Base-by-base conservation (phyloP, 371 early-diverging fungal genomes). In the Vairimorpha apis region DNA sequence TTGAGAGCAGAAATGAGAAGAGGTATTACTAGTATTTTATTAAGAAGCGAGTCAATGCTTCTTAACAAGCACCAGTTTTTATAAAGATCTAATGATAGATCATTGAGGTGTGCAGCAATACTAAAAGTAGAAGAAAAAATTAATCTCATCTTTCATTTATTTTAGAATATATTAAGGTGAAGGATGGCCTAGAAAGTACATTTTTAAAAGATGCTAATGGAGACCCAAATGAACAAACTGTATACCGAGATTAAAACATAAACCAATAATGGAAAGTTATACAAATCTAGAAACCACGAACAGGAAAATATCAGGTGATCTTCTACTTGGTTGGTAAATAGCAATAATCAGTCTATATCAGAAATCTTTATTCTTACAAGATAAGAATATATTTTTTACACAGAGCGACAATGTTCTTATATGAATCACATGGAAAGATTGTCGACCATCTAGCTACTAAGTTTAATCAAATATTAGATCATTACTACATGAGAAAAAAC, bases 381-480 rank as follows among this genome's bases (percentile, higher is more conserved):
- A 37, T n/a, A 38, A 38, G 32, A 60, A 37, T 41, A 60, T 60
- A 18, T 60, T 60, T 21, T 60, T 5, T n/a, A 23, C 1, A 30
- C 21, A 37, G 18, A 37, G 38, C 5, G 38, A 60, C 32, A 60
- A 18, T 60, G 62, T 37, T 21, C 37, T 1, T 8, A 60, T 23
- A 37, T 60, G 38, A 21, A 13, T 30, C 23, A 4, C 37, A 32
- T 41, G 13, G 32, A 14, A 60, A 60, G 38, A 60, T 38, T 30
- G 35, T 60, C 1, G 62, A 60, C n/a, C 62, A 60, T 41, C 32
- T 60, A 37, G 62, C 62, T 32, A 37, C 62, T 10, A 37, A 60
- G 32, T 60, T 33, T 60, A 21, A 38, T 41, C 18, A 25, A 60
- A 60, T 60, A 38, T 37, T 37, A 14, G n/a, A 16, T 33, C 12